phyloP scores from a whole-genome alignment of 148 eudicot species.

The Salicornia ramosissima region DNA sequence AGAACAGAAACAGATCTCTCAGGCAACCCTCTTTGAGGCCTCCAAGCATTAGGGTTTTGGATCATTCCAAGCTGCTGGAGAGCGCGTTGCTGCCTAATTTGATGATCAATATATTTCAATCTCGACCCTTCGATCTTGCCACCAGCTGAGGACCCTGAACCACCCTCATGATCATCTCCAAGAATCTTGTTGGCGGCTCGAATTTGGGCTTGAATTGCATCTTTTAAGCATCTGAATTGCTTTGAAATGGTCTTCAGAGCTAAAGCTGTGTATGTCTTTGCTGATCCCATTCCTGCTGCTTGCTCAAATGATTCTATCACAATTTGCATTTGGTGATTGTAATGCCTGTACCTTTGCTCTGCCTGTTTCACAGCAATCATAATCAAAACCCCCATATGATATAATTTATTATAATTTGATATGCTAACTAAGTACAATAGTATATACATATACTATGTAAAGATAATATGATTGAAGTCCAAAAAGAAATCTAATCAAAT shows the following conservation, averaged over 20 bases:
- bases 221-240: slow-evolving; percentile 73
- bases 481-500: neutral
- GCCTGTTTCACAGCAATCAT: slow-evolving; percentile 32
- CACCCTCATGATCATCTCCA: slow-evolving; percentile 53
- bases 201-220: slow-evolving; percentile 55
- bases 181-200: slow-evolving; percentile 49
- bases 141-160: slow-evolving; percentile 29
- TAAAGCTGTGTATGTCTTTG: slow-evolving; percentile 70
- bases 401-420: neutral
- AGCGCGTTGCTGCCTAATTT: slow-evolving; percentile 66
- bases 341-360: slow-evolving; percentile 78
- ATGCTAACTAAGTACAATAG: neutral
- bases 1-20: slow-evolving; percentile 91
- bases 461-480: neutral
- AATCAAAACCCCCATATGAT: neutral
- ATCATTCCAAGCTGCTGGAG: slow-evolving; percentile 80
- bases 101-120: slow-evolving; percentile 69
- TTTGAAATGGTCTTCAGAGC: slow-evolving; percentile 74
- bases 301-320: slow-evolving; percentile 69
- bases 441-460: neutral
- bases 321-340: slow-evolving; percentile 79
- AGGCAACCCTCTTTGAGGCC: slow-evolving; percentile 90
- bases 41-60: slow-evolving; percentile 76
- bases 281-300: slow-evolving; percentile 67
- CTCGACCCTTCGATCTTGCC: slow-evolving; percentile 59